phyloP scores from a whole-genome alignment of 192 early-diverging fungal genomes.

The Chytriomyces confervae region DNA sequence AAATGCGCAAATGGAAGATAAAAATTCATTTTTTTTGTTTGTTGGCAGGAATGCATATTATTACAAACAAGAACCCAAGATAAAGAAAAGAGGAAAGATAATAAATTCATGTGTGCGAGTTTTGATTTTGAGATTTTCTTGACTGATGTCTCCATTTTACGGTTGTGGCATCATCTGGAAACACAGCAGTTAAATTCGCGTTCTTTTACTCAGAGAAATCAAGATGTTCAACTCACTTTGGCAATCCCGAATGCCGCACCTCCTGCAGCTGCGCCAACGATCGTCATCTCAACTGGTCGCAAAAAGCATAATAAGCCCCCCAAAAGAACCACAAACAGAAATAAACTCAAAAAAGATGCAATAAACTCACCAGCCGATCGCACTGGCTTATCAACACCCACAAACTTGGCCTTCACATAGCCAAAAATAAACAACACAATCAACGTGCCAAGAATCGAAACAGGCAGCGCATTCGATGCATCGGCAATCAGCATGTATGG shows the following conservation, averaged over 20 bases:
- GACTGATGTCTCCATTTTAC: background rate
- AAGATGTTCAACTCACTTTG: too few relatives aligned
- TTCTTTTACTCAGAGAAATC: too few relatives aligned
- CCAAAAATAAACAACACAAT: slow-evolving; percentile 66
- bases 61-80: background rate
- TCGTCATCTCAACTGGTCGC: too few relatives aligned
- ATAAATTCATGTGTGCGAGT: background rate
- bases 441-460: slow-evolving; percentile 59
- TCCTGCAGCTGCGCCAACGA: too few relatives aligned
- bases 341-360: too few relatives aligned
- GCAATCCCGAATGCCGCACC: too few relatives aligned
- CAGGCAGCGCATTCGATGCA: slow-evolving; percentile 46
- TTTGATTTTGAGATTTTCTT: background rate
- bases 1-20: background rate
- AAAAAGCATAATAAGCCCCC: too few relatives aligned
- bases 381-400: slow-evolving; percentile 40
- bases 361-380: slow-evolving; percentile 19
- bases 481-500: slow-evolving; percentile 59
- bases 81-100: slow-evolving; percentile 8
- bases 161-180: too few relatives aligned
- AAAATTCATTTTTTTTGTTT: background rate
- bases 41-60: background rate
- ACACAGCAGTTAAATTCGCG: too few relatives aligned
- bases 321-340: too few relatives aligned
- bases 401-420: slow-evolving; percentile 55